These are phyloP conservation scores for Moesziomyces globuligerus DNA, from an alignment of 1,284 basidiomycete genomes.

Conservation along the genomic window DNA sequence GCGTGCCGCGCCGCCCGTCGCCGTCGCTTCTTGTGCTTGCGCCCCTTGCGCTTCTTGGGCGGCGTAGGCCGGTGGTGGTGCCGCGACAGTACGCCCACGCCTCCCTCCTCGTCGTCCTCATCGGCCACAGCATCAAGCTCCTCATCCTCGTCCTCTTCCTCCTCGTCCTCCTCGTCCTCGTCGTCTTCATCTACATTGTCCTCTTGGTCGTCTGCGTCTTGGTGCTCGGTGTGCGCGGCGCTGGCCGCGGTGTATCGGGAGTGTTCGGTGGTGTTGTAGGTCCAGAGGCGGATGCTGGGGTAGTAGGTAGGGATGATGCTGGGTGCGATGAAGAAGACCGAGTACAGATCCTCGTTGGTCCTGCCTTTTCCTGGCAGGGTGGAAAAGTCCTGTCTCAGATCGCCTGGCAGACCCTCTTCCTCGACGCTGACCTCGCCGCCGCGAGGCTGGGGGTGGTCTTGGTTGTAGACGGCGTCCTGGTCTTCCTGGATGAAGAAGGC, in stretches of 20 bases:
- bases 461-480: constrained; percentile 31
- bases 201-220: not conserved
- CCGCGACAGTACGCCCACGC: constrained; percentile 18
- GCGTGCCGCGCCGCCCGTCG: constrained; percentile 75
- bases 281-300: constrained; percentile 83
- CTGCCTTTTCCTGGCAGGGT: constrained; percentile 54
- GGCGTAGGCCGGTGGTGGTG: constrained; percentile 47
- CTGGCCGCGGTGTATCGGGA: constrained; percentile 9
- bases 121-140: too few relatives aligned
- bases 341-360: constrained; percentile 58
- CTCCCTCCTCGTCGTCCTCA: constrained; percentile 54
- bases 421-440: not conserved
- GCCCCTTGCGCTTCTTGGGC: constrained; percentile 70
- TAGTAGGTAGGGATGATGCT: constrained; percentile 86
- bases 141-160: constrained; percentile 30
- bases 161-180: constrained; percentile 32
- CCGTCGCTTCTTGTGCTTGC: constrained; percentile 72
- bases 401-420: constrained; percentile 38
- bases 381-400: constrained; percentile 63
- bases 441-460: not conserved
- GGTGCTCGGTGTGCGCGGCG: not conserved
- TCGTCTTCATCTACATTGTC: constrained; percentile 58
- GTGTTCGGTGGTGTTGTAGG: constrained; percentile 65
- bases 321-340: constrained; percentile 56
- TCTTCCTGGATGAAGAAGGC: constrained; percentile 64